Evolutionary conservation across 2,329 filamentous ascomycete genomes (phyloP).

Genomic region (Penicillium brasilianum): DNA sequence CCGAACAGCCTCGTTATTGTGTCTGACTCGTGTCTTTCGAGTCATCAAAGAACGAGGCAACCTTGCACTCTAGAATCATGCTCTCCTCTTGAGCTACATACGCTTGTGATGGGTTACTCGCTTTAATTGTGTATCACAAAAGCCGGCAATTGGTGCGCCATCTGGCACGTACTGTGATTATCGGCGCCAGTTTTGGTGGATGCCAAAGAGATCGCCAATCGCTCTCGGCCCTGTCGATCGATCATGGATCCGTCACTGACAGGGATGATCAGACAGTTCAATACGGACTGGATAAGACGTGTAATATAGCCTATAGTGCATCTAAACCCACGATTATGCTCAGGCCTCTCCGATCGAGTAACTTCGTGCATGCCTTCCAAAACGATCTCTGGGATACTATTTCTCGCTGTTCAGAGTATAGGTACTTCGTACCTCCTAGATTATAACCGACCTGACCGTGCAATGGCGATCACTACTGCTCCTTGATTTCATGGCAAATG

Average conservation of each 20-base stretch:
- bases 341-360: background rate
- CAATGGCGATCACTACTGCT: background rate
- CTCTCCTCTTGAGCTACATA: no score
- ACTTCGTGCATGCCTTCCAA: background rate
- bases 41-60: background rate
- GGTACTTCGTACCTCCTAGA: no score
- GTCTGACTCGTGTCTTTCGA: background rate
- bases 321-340: background rate
- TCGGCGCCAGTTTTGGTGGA: conserved; percentile 16
- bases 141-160: background rate
- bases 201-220: conserved; percentile 17
- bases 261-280: conserved; percentile 24
- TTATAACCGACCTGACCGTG: no score
- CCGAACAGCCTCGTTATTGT: background rate
- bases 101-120: background rate
- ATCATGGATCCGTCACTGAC: conserved; percentile 26
- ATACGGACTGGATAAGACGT: conserved; percentile 11
- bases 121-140: conserved; percentile 8
- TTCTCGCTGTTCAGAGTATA: background rate
- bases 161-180: conserved; percentile 10
- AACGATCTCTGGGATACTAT: background rate
- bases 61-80: background rate
- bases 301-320: conserved; percentile 8
- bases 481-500: background rate
- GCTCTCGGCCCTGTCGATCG: conserved; percentile 21